Conservation (phyloP, 2,329 filamentous ascomycete genomes). For the Ilyonectria mors-panacis region DNA sequence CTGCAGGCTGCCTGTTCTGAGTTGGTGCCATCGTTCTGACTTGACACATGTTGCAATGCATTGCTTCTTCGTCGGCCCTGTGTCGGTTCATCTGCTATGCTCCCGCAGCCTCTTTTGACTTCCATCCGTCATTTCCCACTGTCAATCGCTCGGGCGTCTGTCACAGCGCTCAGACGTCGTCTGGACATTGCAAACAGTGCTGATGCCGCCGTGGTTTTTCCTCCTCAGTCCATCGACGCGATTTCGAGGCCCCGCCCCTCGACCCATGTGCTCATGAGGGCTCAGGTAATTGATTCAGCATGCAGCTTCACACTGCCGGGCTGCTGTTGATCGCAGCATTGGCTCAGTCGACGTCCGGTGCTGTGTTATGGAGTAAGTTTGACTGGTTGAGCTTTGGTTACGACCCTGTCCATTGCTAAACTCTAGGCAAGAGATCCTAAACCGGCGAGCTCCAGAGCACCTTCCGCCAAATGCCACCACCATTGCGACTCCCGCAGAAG, state of each 20-base stretch:
- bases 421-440: constrained; percentile 9
- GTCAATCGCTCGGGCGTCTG: constrained; percentile 6
- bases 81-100: constrained; percentile 17
- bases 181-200: constrained; percentile 5
- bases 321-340: constrained; percentile 40
- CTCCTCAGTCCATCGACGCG: background rate
- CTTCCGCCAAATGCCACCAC: constrained; percentile 20
- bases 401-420: constrained; percentile 8
- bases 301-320: constrained; percentile 37
- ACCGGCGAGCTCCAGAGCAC: constrained; percentile 13
- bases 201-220: background rate
- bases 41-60: constrained; percentile 2
- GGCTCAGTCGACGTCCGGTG: constrained; percentile 31
- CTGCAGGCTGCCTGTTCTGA: background rate
- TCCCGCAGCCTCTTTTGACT: constrained; percentile 11
- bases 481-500: constrained; percentile 10
- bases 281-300: constrained; percentile 28
- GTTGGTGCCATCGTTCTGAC: background rate
- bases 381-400: background rate
- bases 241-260: constrained; percentile 8
- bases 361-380: constrained; percentile 35
- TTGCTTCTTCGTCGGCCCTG: constrained; percentile 9
- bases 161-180: constrained; percentile 15
- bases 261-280: constrained; percentile 12
- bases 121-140: constrained; percentile 14